A percentile compares a stretch with the other conserved stretches of the same genome.
Evolutionary conservation across 1,284 basidiomycete genomes (phyloP).

Genomic region (Inonotus hispidus): DNA sequence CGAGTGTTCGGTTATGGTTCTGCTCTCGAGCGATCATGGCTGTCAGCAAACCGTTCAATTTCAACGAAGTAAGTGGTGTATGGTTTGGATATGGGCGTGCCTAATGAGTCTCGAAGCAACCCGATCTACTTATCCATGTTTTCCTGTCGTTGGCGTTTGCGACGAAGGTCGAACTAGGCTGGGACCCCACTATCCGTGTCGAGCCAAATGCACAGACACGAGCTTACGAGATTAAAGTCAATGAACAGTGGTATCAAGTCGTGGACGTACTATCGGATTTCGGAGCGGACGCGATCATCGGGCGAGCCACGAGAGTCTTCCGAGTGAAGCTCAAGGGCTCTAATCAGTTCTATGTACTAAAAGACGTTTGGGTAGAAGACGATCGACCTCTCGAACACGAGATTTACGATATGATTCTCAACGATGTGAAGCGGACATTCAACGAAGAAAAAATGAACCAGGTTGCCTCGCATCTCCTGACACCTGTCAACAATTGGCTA

Average conservation of each 20-base stretch:
- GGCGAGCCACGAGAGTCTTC: conserved; percentile 1
- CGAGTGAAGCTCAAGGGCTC: background rate
- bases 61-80: background rate
- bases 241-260: background rate
- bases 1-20: conserved; percentile 16
- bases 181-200: background rate
- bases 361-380: background rate
- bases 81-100: background rate
- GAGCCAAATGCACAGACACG: background rate
- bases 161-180: conserved; percentile 1
- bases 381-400: background rate
- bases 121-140: background rate
- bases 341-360: background rate
- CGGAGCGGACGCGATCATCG: background rate
- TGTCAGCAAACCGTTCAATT: conserved; percentile 1
- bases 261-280: conserved; percentile 3
- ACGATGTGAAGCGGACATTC: background rate
- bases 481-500: background rate
- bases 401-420: background rate
- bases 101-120: background rate
- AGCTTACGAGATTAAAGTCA: background rate
- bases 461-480: background rate
- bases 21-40: background rate
- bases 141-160: conserved; percentile 9
- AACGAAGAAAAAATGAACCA: background rate